Evolutionary conservation across 2,329 filamentous ascomycete species (phyloP), one percentile per base, ranked within the genome.

Genomic region (Penicillium sp.): DNA sequence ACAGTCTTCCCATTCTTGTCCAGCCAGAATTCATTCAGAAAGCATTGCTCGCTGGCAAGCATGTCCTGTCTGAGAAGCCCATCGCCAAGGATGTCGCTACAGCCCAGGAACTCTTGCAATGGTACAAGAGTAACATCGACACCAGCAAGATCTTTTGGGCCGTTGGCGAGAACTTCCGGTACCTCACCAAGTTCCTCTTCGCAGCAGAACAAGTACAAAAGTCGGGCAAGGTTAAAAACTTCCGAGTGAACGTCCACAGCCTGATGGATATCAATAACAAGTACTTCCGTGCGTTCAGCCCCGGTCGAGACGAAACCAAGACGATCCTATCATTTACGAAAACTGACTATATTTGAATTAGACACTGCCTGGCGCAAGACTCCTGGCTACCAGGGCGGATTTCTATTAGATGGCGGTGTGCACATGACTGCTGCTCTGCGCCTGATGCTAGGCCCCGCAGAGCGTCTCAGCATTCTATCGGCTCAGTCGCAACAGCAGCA

Each of bases 101-200:
- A 0, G 83, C 81, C 0, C 68, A 69, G 4, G 76, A 78, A 16
- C 72, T 85, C 36, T 60, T 84, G 29, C 53, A 74, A 14, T 83
- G 80, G 77, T 83, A 83, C 60, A 61, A 73, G 9, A 60, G 67
- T 34, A 75, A 75, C 47, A 73, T 77, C 16, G 70, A 74, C 50
- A 63, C 66, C 7, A 67, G 59, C 47, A 73, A 72, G 47, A 62
- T 71, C 4, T 73, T 72, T 27, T 80, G 78, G 73, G 72, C 69
- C 16, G 75, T 85, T 2, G 83, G 81, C 2, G 83, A 85, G 68
- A 84, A 85, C 66, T 82, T 78, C 67, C 77, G 83, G 44, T 84
- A 78, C 64, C 67, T 81, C 49, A 72, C 70, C 26, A 77, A 77
- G 30, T 82, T 76, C 65, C 42, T 72, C 4, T 76, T 74, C 49